These are phyloP conservation scores for thale cress (Arabidopsis thaliana) DNA, from an alignment of 345 rosid species.

Conservation along the genomic window DNA sequence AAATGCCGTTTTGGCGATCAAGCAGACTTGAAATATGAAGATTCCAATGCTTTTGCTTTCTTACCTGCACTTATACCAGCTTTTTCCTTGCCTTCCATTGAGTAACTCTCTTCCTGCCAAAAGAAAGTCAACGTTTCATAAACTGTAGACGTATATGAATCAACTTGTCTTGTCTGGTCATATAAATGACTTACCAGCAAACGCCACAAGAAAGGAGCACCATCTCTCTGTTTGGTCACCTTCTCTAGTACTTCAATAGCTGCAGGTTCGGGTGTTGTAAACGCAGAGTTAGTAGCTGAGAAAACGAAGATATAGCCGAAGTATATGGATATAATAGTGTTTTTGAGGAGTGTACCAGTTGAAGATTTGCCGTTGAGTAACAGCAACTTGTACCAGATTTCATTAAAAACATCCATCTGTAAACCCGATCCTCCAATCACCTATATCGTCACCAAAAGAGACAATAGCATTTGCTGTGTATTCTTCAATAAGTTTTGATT, in stretches of 20 bases:
- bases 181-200: slow-evolving; percentile 53
- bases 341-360: slow-evolving; percentile 50
- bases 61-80: slow-evolving; percentile 47
- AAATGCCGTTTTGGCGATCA: slow-evolving; percentile 6
- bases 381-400: slow-evolving; percentile 67
- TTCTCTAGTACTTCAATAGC: slow-evolving; percentile 59
- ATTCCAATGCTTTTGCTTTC: slow-evolving; percentile 60
- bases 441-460: slow-evolving; percentile 41
- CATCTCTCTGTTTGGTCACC: slow-evolving; percentile 62
- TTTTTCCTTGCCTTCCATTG: slow-evolving; percentile 51
- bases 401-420: slow-evolving; percentile 80
- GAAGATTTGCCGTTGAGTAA: slow-evolving; percentile 63
- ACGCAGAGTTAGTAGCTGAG: slow-evolving; percentile 5
- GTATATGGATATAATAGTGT: background rate
- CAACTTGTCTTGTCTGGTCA: background rate
- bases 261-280: slow-evolving; percentile 19
- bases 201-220: slow-evolving; percentile 77
- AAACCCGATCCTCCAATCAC: slow-evolving; percentile 82
- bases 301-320: background rate
- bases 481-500: too few species aligned
- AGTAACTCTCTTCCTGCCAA: slow-evolving; percentile 70
- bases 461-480: too few species aligned
- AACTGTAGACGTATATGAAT: background rate
- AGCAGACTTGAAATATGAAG: slow-evolving; percentile 50
- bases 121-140: background rate